These are phyloP conservation scores for Penicillium sp. DNA, from an alignment of 2,329 filamentous ascomycete genomes.

Conservation along the genomic window DNA sequence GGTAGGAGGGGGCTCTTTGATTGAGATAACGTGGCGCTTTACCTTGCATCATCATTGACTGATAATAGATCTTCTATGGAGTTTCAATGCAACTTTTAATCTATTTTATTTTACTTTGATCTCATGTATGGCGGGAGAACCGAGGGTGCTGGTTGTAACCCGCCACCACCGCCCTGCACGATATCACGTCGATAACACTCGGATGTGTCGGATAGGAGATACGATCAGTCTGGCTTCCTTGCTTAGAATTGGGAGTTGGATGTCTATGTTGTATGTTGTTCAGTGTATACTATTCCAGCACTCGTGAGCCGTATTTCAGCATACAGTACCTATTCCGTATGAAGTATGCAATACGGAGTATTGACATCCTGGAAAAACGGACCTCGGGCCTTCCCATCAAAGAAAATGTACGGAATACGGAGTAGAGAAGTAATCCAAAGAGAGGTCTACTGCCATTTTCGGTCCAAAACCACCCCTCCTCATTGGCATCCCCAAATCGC, in stretches of 20 bases:
- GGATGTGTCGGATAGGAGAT: constrained; percentile 14
- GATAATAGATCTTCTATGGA: background rate
- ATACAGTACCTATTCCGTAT: background rate
- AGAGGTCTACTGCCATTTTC: background rate
- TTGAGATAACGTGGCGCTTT: constrained; percentile 16
- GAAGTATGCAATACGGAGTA: too few species aligned
- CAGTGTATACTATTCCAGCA: background rate
- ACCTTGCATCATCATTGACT: background rate
- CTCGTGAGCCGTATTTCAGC: background rate
- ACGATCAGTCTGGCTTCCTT: constrained; percentile 2
- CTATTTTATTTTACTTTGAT: background rate
- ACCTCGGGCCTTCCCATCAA: too few species aligned
- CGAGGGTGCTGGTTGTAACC: constrained; percentile 14
- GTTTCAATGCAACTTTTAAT: constrained; percentile 2
- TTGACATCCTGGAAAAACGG: background rate
- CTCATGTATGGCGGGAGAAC: background rate
- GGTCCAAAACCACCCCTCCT: background rate
- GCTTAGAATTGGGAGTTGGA: constrained; percentile 1
- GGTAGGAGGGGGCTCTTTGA: too few species aligned
- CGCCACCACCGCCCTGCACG: constrained; percentile 24
- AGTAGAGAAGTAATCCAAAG: background rate
- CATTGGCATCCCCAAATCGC: background rate
- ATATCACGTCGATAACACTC: constrained; percentile 16
- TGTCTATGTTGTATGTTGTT: background rate
- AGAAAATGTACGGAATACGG: background rate